Base-by-base conservation (phyloP, 345 rosid genomes). In the Populus alba region DNA sequence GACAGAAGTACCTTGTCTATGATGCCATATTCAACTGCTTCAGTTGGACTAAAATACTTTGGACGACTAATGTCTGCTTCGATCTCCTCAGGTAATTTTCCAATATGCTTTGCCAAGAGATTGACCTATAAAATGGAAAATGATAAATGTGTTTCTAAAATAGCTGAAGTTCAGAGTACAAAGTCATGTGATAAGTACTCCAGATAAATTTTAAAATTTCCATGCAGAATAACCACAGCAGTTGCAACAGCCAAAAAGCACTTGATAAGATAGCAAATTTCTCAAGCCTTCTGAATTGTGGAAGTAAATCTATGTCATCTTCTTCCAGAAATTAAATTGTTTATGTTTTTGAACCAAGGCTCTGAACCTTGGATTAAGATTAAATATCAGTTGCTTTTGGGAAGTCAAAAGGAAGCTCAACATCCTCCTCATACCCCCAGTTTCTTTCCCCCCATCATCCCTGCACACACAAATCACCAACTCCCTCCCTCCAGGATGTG, bases 1-100 rank as follows among this genome's bases (percentile, higher is more conserved):
- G 76, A 79, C 74, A 6, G 2, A 12, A 37, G 8, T 41, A 79
- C 98, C 97, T 92, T 92, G 85, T 94, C 99, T 73, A 95, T 92
- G 89, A 94, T 87, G 80, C 97, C 97, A 66, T 94, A 94, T 87
- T 92, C 98, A 86, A 96, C 90, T 33, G 89, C 95, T 80, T 91
- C 95, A 27, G 88, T 79, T 25, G 95, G 92, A 77, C 83, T 87
- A 74, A 89, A 96, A 78, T 93, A 96, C 88, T 96, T 92, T 5
- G 99, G 98, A 20, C 94, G 90, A 77, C 88, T 86, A 80, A 87
- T 88, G 81, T 92, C 97, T 70, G 88, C 92, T 82, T 93, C 97
- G 73, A 96, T 96, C 88, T 92, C 88, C 87, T 89, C 93, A 4
- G 87, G 87, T 38, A 97, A 81, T 85, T 94, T 87, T 74, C 97